Evolutionary conservation across 208 protist species (phyloP).

Genomic region (Strigomonas culicis): DNA sequence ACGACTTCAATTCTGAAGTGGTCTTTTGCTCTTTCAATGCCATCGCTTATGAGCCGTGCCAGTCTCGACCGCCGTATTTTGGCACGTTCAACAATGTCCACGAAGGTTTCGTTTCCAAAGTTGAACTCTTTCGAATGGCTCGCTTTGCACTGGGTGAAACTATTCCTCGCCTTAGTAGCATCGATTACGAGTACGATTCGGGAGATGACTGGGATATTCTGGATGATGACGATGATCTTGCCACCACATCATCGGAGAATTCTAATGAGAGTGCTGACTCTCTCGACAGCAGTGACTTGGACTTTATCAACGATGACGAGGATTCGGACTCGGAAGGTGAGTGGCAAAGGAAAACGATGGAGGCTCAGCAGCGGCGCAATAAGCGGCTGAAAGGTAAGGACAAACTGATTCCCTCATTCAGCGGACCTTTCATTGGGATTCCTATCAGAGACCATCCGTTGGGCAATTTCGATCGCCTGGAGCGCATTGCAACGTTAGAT

Average conservation of each 20-base stretch:
- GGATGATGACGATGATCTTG: constrained; percentile 71
- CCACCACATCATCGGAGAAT: constrained; percentile 5
- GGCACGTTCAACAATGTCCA: constrained; percentile 76
- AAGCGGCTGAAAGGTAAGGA: constrained; percentile 76
- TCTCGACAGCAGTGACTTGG: constrained; percentile 53
- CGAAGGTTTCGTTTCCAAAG: constrained; percentile 39
- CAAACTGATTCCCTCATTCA: constrained; percentile 77
- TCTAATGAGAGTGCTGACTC: constrained; percentile 21
- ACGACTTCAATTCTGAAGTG: constrained; percentile 61
- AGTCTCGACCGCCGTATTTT: constrained; percentile 82
- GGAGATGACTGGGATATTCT: constrained; percentile 83
- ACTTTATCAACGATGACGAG: constrained; percentile 78
- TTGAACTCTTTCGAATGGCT: constrained; percentile 46
- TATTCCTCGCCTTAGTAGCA: constrained; percentile 63
- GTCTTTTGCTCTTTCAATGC: constrained; percentile 75
- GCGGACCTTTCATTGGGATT: constrained; percentile 73
- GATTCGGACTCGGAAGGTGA: constrained; percentile 73
- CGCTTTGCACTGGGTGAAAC: constrained; percentile 41
- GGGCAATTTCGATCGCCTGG: constrained; percentile 57
- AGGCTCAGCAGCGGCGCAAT: constrained; percentile 66
- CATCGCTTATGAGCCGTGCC: constrained; percentile 83
- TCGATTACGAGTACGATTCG: constrained; percentile 89
- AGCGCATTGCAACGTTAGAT: constrained; percentile 39
- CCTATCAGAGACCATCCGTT: constrained; percentile 61
- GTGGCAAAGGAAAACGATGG: constrained; percentile 63